Conservation (phyloP, 164 flowering plant species). For the Akebia trifoliata region DNA sequence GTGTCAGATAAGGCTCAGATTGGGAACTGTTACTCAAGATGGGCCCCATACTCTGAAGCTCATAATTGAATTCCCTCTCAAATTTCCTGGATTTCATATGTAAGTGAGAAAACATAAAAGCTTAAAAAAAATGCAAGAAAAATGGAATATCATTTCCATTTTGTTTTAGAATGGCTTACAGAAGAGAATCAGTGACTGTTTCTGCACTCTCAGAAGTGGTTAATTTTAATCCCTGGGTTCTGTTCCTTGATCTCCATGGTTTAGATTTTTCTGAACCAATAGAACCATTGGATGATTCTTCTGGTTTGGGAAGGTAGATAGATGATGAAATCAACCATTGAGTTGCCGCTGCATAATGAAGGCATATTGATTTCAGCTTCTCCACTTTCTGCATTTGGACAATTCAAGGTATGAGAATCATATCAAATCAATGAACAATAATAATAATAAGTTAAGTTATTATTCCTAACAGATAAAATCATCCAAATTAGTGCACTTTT, state of each 20-base stretch:
- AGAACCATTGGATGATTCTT: conserved; percentile 20
- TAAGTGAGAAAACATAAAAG: not conserved
- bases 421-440: no score
- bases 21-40: conserved; percentile 71
- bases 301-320: conserved; percentile 39
- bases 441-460: no score
- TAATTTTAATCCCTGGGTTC: conserved; percentile 28
- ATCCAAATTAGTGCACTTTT: no score
- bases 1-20: conserved; percentile 89
- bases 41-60: conserved; percentile 80
- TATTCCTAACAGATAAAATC: no score
- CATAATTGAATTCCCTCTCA: conserved; percentile 78
- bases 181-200: conserved; percentile 52
- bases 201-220: conserved; percentile 31
- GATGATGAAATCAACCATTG: conserved; percentile 86
- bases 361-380: conserved; percentile 73
- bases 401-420: conserved; percentile 12
- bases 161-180: conserved; percentile 43
- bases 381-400: conserved; percentile 73
- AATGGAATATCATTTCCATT: not conserved
- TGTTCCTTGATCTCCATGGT: conserved; percentile 36
- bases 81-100: conserved; percentile 57
- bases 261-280: conserved; percentile 26
- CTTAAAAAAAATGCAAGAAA: not conserved
- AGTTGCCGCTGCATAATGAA: conserved; percentile 84